A percentile compares a stretch with the other conserved stretches of the same genome.
Conservation (phyloP, 148 eudicot genomes). For the Persicaria maculosa region DNA sequence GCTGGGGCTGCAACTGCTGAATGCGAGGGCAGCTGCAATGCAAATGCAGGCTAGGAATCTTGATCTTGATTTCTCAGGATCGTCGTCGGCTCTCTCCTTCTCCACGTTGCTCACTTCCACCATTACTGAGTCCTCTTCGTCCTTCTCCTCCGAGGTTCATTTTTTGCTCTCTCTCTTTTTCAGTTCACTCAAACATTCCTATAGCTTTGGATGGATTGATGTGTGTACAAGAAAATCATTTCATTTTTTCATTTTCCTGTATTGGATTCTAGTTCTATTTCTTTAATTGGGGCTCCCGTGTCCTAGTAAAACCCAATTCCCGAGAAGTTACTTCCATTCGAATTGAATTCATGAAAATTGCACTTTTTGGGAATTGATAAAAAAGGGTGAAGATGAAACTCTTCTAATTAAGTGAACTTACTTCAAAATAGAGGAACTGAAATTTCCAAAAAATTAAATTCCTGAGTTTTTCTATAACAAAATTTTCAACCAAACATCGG, state of each 20-base stretch:
- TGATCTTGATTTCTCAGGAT: slow-evolving; percentile 26
- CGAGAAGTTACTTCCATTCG: no score
- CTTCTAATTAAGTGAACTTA: no score
- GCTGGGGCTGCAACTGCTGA: slow-evolving; percentile 46
- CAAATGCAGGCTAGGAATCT: slow-evolving; percentile 24
- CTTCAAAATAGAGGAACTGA: no score
- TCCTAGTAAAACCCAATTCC: neutral
- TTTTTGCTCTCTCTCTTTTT: neutral
- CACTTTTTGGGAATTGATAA: no score
- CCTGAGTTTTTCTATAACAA: no score
- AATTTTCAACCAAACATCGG: no score
- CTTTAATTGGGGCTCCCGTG: neutral
- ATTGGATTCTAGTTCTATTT: neutral
- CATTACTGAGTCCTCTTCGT: neutral
- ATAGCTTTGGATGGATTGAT: no score
- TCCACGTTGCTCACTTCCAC: slow-evolving; percentile 1
- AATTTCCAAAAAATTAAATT: no score
- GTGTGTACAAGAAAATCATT: neutral
- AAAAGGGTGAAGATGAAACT: no score
- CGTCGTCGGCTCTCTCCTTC: slow-evolving; percentile 37
- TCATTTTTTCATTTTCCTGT: neutral
- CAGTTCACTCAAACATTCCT: neutral
- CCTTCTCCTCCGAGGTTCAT: slow-evolving; percentile 1
- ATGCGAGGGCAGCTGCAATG: slow-evolving; percentile 33
- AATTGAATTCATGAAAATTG: no score